Percentiles rank a stretch among this genome's conserved stretches.
phyloP scores from a whole-genome alignment of 176 grass and related monocot species.

The Pontederia crassipes region DNA sequence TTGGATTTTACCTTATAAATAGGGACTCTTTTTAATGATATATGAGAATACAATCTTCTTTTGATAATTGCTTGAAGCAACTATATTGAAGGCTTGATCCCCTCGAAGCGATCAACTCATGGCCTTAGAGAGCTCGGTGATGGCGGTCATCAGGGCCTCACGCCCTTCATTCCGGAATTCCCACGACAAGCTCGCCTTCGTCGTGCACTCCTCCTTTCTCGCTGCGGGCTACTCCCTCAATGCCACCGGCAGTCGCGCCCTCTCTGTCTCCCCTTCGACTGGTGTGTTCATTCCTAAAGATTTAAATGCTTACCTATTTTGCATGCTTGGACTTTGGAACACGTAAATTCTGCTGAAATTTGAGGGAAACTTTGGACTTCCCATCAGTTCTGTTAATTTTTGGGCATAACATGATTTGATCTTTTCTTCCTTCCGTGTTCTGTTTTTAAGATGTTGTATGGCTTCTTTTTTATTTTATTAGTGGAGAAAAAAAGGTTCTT shows the following conservation, averaged over 20 bases:
- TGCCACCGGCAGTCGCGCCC: conserved; percentile 49
- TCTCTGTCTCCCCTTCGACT: conserved; percentile 30
- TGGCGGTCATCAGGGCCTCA: conserved; percentile 9
- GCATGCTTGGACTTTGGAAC: not conserved
- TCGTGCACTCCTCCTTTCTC: no score
- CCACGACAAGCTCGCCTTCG: no score
- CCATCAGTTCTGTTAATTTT: no score
- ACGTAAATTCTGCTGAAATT: no score
- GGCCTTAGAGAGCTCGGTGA: not conserved
- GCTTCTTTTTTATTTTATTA: not conserved
- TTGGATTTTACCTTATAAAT: no score
- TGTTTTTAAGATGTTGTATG: not conserved
- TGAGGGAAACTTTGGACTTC: no score
- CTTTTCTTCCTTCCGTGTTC: not conserved
- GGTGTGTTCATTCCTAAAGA: not conserved
- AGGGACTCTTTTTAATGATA: no score
- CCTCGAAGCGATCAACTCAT: not conserved
- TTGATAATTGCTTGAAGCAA: no score
- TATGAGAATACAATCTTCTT: no score
- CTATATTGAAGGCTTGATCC: no score
- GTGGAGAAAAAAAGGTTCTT: not conserved
- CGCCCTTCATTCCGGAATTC: conserved; percentile 1
- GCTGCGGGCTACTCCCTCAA: not conserved
- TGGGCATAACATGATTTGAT: not conserved
- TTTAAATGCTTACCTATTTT: not conserved